phyloP scores from a whole-genome alignment of 345 rosid species.

The Anacardium occidentale region DNA sequence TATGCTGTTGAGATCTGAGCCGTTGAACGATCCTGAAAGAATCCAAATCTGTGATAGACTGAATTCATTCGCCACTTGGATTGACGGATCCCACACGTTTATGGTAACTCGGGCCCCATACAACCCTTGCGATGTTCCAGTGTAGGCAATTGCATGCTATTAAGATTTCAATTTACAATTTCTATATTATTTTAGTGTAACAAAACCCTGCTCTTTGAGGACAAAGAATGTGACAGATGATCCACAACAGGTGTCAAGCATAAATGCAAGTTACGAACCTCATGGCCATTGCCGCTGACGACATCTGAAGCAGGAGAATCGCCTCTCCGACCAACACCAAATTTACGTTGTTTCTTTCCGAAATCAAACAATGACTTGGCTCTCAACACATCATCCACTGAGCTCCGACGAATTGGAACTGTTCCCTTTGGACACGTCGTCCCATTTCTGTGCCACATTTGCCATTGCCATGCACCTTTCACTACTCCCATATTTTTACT shows the following conservation, averaged over 20 bases:
- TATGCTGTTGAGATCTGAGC: constrained; percentile 97
- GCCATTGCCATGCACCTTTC: constrained; percentile 61
- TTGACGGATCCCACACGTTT: constrained; percentile 94
- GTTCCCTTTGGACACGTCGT: constrained; percentile 86
- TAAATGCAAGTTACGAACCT: too few species aligned
- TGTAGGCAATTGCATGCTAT: constrained; percentile 97
- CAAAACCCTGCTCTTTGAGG: too few species aligned
- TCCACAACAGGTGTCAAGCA: too few species aligned
- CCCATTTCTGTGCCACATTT: constrained; percentile 88
- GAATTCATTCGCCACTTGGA: constrained; percentile 82
- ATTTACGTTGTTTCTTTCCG: constrained; percentile 56
- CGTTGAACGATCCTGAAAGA: constrained; percentile 91
- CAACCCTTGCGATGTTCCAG: constrained; percentile 56
- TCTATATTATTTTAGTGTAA: too few species aligned
- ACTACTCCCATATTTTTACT: constrained; percentile 19
- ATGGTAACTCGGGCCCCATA: constrained; percentile 92
- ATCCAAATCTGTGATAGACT: constrained; percentile 98
- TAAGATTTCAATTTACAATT: too few species aligned
- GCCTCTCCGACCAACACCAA: constrained; percentile 33
- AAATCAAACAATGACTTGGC: constrained; percentile 89
- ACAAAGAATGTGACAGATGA: too few species aligned
- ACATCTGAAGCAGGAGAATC: constrained; percentile 84
- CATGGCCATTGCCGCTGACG: constrained; percentile 71
- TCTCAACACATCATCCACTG: constrained; percentile 73
- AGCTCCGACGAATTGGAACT: constrained; percentile 84